These are phyloP conservation scores for Bipolaris cookei DNA, from an alignment of 2,329 filamentous ascomycete species.

Conservation along the genomic window DNA sequence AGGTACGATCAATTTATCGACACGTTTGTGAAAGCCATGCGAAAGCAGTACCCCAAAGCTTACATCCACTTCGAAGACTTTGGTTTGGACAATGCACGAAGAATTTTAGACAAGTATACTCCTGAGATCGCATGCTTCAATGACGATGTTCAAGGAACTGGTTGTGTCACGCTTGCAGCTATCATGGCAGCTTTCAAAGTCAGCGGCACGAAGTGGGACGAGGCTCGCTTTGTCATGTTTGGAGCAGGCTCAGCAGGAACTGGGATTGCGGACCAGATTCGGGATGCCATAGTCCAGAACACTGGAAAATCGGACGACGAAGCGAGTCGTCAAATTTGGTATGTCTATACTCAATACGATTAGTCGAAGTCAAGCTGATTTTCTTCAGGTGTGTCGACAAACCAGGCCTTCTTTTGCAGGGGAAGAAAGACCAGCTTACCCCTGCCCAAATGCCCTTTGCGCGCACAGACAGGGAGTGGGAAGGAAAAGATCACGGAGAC, in stretches of 20 bases:
- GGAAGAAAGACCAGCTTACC: conserved; percentile 66
- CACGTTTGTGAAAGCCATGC: conserved; percentile 71
- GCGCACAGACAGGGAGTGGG: conserved; percentile 69
- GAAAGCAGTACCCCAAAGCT: conserved; percentile 75
- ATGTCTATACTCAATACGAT: conserved; percentile 8
- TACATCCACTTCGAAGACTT: conserved; percentile 94
- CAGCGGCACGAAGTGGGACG: conserved; percentile 67
- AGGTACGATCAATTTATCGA: conserved; percentile 80
- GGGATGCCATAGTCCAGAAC: conserved; percentile 77
- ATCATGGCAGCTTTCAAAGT: conserved; percentile 79
- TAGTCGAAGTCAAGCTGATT: conserved; percentile 15
- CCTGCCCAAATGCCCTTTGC: conserved; percentile 72
- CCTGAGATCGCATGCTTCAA: conserved; percentile 83
- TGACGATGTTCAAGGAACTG: conserved; percentile 88
- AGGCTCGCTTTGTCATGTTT: conserved; percentile 76
- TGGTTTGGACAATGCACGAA: conserved; percentile 75
- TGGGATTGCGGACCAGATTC: conserved; percentile 84
- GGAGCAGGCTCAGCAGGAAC: conserved; percentile 82
- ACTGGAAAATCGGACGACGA: conserved; percentile 71
- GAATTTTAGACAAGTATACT: conserved; percentile 77
- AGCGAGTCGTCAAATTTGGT: conserved; percentile 82
- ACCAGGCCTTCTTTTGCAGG: conserved; percentile 73
- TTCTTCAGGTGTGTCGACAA: conserved; percentile 76
- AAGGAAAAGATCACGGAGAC: conserved; percentile 60
- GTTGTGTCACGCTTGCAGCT: conserved; percentile 83